Percentiles rank a stretch among this genome's conserved stretches.
Conservation (phyloP, 2,329 filamentous ascomycete species). For the Ophiostoma ulmi region DNA sequence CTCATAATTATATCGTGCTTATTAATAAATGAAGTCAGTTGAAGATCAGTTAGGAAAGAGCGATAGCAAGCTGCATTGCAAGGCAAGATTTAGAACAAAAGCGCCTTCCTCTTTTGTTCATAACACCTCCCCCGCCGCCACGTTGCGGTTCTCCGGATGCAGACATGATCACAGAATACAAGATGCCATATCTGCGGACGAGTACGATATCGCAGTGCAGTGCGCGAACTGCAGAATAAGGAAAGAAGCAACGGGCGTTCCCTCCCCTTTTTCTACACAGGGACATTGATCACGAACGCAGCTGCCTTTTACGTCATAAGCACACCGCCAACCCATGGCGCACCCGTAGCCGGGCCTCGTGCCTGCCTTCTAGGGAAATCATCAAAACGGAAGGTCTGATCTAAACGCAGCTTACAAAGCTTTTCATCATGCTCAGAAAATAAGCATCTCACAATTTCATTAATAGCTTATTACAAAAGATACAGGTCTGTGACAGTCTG, state of each 20-base stretch:
- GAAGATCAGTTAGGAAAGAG: not conserved
- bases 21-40: not conserved
- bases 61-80: not conserved
- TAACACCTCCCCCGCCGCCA: not conserved
- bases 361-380: constrained; percentile 5
- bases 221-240: not conserved
- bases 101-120: constrained; percentile 14
- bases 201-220: not conserved
- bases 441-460: too few species aligned
- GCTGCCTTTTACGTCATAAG: constrained; percentile 16
- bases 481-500: not conserved
- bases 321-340: not conserved
- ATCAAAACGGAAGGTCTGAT: constrained; percentile 11
- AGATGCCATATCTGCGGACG: not conserved
- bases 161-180: not conserved
- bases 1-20: not conserved
- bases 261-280: not conserved
- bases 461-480: too few species aligned
- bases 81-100: not conserved
- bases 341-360: not conserved
- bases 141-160: constrained; percentile 12
- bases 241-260: not conserved
- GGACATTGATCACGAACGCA: not conserved
- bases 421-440: not conserved
- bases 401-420: not conserved